Evolutionary conservation across 176 grass and related monocot species (phyloP), one percentile per base, ranked within the genome.

Genomic region (Zoysia pacifica): DNA sequence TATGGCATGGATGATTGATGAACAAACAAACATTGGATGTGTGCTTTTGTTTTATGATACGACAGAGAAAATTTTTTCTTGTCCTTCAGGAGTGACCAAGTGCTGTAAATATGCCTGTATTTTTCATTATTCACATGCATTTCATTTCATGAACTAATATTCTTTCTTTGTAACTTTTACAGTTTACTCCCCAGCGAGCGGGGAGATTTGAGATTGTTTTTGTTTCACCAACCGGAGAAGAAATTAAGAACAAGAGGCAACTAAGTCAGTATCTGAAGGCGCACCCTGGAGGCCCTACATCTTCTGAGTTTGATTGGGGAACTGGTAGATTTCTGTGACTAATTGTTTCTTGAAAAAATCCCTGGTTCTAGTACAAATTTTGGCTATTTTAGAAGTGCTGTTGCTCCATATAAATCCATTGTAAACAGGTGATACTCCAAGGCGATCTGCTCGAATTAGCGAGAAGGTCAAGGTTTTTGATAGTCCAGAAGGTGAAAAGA

Each of bases 251-350:
- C 51, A 99, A 93, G 84, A 90, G 85, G 56, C 96, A 95, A 62
- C 78, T 99, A 44, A 73, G 68, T 81, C 90, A 91, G 51, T 99
- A 99, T 43, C 73, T 99, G 11, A 95, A 95, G 76, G 83, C 88
- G n/a, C 84, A 99, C 69, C 84, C 90, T 86, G 90, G 86, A 62
- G 88, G 90, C 59, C 88, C 88, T 75, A 67, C 90, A 65, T 77
- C 90, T 71, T 93, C 90, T 6, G 90, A 99, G 68, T 99, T 99
- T 15, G 96, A 95, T 75, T 99, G 96, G 96, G 81, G 86, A 87
- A 95, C 92, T 71, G 96, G 96, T 99, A 85, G 2, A 75, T 11
- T 43, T 19, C 43, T 73, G 86, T 47, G 1, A 41, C 71, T 48
- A 11, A 5, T 62, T 20, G 45, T 72, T 72, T 88, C 52, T 48